Conservation (phyloP, 169 alveolate genomes). For the Cyclospora cayetanensis region DNA sequence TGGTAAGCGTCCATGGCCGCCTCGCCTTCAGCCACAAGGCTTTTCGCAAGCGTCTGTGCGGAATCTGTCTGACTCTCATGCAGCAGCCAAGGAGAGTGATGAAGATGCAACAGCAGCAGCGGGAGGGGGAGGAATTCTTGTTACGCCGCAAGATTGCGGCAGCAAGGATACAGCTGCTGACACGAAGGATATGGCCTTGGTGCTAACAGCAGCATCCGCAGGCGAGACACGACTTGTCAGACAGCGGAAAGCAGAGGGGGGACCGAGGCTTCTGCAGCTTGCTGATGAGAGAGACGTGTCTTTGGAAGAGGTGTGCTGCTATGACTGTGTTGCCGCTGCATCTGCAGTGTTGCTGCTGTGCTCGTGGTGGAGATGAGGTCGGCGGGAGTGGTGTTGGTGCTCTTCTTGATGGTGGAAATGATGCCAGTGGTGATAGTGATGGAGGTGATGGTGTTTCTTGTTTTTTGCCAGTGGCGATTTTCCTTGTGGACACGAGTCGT, state of each 20-base stretch:
- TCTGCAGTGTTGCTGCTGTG: not conserved
- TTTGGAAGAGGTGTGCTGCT: constrained; percentile 17
- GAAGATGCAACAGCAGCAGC: not conserved
- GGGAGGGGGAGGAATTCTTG: not conserved
- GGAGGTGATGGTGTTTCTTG: not conserved
- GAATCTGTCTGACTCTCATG: not conserved
- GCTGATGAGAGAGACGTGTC: constrained; percentile 36
- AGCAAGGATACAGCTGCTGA: not conserved
- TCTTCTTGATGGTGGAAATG: not conserved
- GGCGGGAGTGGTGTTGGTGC: not conserved
- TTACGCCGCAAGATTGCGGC: not conserved
- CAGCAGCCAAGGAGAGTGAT: not conserved
- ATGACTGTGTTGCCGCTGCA: constrained; percentile 18
- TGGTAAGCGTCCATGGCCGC: not conserved
- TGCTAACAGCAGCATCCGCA: constrained; percentile 21
- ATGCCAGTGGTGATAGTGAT: not conserved
- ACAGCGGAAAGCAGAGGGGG: not conserved
- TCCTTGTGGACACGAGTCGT: not conserved
- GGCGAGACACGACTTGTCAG: not conserved
- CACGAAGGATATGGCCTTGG: not conserved
- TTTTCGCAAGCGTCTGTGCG: too few species aligned
- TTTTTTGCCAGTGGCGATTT: not conserved
- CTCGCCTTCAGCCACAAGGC: not conserved
- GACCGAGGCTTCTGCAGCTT: constrained; percentile 26
- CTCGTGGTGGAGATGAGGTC: too few species aligned